These are phyloP conservation scores for Kentomonas sorsogonicus DNA, from an alignment of 208 protist species.

Conservation along the genomic window DNA sequence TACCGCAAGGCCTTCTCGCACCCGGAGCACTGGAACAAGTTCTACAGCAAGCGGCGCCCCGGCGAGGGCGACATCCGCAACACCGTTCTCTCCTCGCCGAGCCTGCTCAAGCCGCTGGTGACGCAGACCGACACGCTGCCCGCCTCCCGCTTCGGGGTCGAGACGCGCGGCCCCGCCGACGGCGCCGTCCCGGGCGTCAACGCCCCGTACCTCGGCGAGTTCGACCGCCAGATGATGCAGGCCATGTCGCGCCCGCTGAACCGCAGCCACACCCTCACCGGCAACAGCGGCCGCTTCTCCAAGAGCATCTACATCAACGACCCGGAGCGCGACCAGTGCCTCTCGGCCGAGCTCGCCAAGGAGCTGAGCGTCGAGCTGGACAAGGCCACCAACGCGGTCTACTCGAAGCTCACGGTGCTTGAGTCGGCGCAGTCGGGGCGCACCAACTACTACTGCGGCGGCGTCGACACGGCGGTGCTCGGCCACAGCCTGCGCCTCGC, in stretches of 20 bases:
- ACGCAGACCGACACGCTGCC: constrained; percentile 70
- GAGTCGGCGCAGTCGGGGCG: constrained; percentile 83
- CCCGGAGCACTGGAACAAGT: constrained; percentile 89
- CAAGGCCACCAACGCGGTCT: constrained; percentile 77
- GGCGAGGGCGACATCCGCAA: constrained; percentile 81
- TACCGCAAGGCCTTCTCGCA: constrained; percentile 79
- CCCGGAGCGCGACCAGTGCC: constrained; percentile 57
- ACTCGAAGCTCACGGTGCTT: constrained; percentile 83
- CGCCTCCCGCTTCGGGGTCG: constrained; percentile 50
- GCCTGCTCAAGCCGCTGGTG: constrained; percentile 68
- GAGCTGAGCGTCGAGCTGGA: constrained; percentile 66
- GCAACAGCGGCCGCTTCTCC: constrained; percentile 82
- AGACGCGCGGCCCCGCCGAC: constrained; percentile 59
- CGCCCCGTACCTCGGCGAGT: constrained; percentile 77
- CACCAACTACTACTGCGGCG: constrained; percentile 86
- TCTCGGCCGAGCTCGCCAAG: constrained; percentile 61
- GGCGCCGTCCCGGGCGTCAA: constrained; percentile 81
- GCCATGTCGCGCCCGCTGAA: constrained; percentile 81
- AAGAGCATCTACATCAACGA: constrained; percentile 89
- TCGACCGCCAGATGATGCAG: constrained; percentile 88
- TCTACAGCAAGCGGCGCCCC: constrained; percentile 81
- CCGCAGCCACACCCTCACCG: constrained; percentile 63
- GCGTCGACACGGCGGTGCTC: constrained; percentile 55
- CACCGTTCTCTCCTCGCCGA: constrained; percentile 49
- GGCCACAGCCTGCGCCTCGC: constrained; percentile 72